Evolutionary conservation across 345 rosid species (phyloP), one percentile per base, ranked within the genome.

Genomic region (Dipteronia dyeriana): DNA sequence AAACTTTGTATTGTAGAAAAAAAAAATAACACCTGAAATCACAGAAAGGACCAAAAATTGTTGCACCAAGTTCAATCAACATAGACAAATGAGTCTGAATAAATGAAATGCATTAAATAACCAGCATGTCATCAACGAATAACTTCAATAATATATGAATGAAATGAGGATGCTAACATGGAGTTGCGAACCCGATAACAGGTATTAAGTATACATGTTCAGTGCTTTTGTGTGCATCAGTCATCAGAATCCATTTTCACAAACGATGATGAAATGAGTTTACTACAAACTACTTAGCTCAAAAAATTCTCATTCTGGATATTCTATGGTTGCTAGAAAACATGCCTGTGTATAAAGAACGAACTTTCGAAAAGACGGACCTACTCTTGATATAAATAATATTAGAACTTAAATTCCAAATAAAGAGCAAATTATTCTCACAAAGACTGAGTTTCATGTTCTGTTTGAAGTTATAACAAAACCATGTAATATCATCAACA

Each of bases 11-110:
- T 34, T 20, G 19, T 22, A 41, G 70, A 26, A 0, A 19, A 56
- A 53, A 65, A 17, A 47, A 45, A 16, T 7, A 20, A 61, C 38
- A 73, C 59, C 76, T 73, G 76, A 8, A 73, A 73, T 73, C 76
- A 62, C 65, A 56, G 25, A 9, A 19, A 71, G 20, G 43, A 43
- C 67, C 68, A 29, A 73, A 41, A 17, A 43, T 43, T 13, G 68
- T 59, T 16, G 57, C 5, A 7, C 5, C 19, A 9, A 26, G 23
- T 71, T 29, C n/a, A 63, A 4, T 1, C 9, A 31, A 34, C 22
- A 12, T 13, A 26, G 10, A 9, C n/a, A 45, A 9, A 10, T 2
- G 12, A 23, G 9, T 8, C 3, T n/a, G 0, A 49, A 7, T 11
- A 3, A 26, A 53, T 16, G 10, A 23, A 14, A 23, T 13, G 43